Evolutionary conservation across 495 filamentous ascomycete genomes (phyloP), one percentile per base, ranked within the genome.

Genomic region (Penicillium soppii): DNA sequence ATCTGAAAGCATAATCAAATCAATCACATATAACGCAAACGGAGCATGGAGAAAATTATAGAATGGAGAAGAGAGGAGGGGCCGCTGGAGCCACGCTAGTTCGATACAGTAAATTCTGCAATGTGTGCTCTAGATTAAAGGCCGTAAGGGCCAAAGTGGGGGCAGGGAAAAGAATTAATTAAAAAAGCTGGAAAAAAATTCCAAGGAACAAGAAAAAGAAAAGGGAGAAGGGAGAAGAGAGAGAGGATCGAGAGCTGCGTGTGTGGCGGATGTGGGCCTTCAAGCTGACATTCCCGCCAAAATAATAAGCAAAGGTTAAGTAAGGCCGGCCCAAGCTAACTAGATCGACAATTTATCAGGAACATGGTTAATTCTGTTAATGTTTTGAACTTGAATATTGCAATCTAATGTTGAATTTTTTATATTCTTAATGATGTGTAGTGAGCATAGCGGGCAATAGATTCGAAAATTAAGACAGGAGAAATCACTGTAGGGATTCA

Each of bases 231-330:
- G 54, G 12, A 52, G 59, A 23, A 45, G 50, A 39, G 52, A 59
- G 8, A 32, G 52, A 63, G 41, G 62, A 64, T 43, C 40, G 37
- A 45, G 43, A 49, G 47, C 50, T 48, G 55, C 52, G 58, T 58
- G 48, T 44, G 60, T 63, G 58, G 54, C 48, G 59, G 53, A 23
- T 57, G 41, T 41, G 58, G 59, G 52, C 52, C 50, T 41, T 12
- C 9, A 17, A 35, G 25, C 43, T 50, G 59, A 53, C 49, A 55
- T 58, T 56, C 52, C 39, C 33, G n/a, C 27, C 26, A 3, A 20
- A 7, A 20, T 22, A 47, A 19, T 19, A 47, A 36, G 13, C 12
- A 47, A 46, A 13, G n/a, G 19, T 23, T 15, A 15, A 13, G 25
- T 15, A 25, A 22, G 7, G 13, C 13, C 12, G 20, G 37, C 3